Percentiles rank a stretch among this genome's conserved stretches.
phyloP scores from a whole-genome alignment of 2,329 filamentous ascomycete genomes.

The Penicillium sp. region DNA sequence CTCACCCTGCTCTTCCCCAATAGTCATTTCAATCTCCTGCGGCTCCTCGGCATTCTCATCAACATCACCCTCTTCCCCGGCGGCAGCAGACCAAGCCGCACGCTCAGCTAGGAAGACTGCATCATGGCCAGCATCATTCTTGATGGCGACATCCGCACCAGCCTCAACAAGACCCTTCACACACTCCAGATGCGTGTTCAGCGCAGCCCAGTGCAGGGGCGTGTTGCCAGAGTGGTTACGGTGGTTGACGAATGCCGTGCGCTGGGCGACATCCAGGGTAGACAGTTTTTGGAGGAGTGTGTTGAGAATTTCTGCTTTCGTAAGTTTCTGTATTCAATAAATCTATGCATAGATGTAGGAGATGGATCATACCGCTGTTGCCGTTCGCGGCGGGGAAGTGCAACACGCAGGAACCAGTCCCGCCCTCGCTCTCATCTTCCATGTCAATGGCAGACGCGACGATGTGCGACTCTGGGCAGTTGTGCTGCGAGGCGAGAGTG shows the following conservation, averaged over 20 bases:
- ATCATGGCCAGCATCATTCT: conserved; percentile 83
- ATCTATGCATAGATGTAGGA: too few relatives aligned
- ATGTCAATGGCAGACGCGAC: conserved; percentile 72
- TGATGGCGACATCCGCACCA: conserved; percentile 75
- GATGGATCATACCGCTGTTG: conserved; percentile 65
- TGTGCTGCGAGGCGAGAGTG: conserved; percentile 65
- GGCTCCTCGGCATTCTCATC: conserved; percentile 25
- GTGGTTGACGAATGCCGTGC: conserved; percentile 46
- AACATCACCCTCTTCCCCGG: conserved; percentile 48
- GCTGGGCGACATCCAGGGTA: conserved; percentile 24
- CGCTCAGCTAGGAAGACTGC: conserved; percentile 74
- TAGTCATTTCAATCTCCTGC: conserved; percentile 32
- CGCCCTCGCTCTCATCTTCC: conserved; percentile 71
- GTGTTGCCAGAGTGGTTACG: conserved; percentile 87
- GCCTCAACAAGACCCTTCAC: conserved; percentile 76
- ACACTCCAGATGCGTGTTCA: conserved; percentile 81
- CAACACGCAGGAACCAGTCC: conserved; percentile 56
- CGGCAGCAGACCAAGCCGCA: conserved; percentile 65
- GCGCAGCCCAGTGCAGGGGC: conserved; percentile 87
- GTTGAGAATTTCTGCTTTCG: conserved; percentile 51
- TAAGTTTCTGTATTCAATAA: conserved; percentile 7
- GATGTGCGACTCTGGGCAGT: conserved; percentile 63
- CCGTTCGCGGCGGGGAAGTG: conserved; percentile 96
- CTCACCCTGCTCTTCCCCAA: conserved; percentile 27
- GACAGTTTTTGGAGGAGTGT: conserved; percentile 50